phyloP scores from a whole-genome alignment of 371 early-diverging fungal genomes.

The Sporodiniella umbellata region DNA sequence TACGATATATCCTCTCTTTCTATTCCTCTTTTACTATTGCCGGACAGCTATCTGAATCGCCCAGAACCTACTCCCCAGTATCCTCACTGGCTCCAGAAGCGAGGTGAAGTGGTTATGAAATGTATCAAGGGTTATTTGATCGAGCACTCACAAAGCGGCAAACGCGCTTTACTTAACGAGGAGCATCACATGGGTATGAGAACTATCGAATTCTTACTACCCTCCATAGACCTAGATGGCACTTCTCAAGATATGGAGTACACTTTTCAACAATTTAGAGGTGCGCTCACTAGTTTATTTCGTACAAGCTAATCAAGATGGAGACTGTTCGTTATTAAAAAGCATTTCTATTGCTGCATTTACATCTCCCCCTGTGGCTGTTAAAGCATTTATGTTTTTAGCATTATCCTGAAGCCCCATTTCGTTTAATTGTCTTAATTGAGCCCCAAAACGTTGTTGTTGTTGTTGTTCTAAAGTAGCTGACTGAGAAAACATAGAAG shows the following conservation, averaged over 20 bases:
- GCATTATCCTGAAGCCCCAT: neutral
- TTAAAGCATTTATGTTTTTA: neutral
- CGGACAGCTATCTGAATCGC: constrained; percentile 46
- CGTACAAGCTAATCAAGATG: constrained; percentile 26
- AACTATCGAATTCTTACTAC: constrained; percentile 45
- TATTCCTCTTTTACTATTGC: constrained; percentile 65
- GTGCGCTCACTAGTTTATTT: constrained; percentile 32
- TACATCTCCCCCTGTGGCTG: neutral
- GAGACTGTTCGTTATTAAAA: neutral
- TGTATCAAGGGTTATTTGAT: constrained; percentile 61
- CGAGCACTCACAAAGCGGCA: constrained; percentile 49
- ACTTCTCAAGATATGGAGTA: constrained; percentile 27
- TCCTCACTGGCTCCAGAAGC: constrained; percentile 36
- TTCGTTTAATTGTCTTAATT: neutral
- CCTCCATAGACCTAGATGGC: constrained; percentile 8
- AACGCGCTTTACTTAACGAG: constrained; percentile 27
- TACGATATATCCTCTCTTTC: constrained; percentile 67
- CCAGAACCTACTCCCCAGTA: constrained; percentile 25
- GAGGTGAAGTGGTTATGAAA: constrained; percentile 61
- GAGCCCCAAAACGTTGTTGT: neutral
- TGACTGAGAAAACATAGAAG: neutral
- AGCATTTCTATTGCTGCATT: neutral
- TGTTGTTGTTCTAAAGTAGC: neutral
- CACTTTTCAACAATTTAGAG: constrained; percentile 42
- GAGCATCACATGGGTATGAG: constrained; percentile 26